Evolutionary conservation across 2,329 filamentous ascomycete species (phyloP).

Genomic region (Xylaria sp.): DNA sequence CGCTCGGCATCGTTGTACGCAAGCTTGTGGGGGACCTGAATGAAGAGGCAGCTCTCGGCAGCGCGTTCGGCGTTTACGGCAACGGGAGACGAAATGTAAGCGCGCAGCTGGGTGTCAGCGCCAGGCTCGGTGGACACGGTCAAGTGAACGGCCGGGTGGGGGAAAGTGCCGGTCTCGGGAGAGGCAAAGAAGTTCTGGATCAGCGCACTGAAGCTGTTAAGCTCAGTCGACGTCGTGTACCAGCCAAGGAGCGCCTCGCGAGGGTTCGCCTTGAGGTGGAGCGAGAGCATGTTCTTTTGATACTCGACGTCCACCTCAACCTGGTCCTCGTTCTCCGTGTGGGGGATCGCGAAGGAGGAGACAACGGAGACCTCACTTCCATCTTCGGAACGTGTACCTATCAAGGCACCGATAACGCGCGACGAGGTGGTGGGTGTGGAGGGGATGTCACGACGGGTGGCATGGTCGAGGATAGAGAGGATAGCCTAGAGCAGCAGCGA

Average conservation of each 20-base stretch:
- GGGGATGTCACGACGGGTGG: constrained; percentile 72
- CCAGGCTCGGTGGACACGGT: constrained; percentile 89
- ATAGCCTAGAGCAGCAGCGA: constrained; percentile 45
- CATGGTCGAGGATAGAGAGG: constrained; percentile 85
- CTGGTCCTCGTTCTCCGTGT: constrained; percentile 97
- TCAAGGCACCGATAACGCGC: constrained; percentile 91
- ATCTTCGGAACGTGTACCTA: constrained; percentile 91
- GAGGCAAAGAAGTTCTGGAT: constrained; percentile 99
- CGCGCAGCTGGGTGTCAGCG: constrained; percentile 80
- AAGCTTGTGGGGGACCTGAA: constrained; percentile 93
- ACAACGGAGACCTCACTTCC: constrained; percentile 94
- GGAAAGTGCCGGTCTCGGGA: constrained; percentile 94
- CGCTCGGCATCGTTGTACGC: constrained; percentile 69
- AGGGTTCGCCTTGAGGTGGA: constrained; percentile 90
- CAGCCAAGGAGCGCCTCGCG: constrained; percentile 93
- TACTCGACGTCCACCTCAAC: constrained; percentile 99
- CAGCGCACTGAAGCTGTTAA: constrained; percentile 96
- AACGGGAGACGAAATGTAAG: constrained; percentile 93
- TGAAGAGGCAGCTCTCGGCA: constrained; percentile 93
- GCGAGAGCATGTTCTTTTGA: constrained; percentile 96
- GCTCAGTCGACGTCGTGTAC: constrained; percentile 95
- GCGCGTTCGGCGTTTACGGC: constrained; percentile 92
- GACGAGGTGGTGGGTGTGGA: constrained; percentile 68
- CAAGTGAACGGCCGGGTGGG: constrained; percentile 94
- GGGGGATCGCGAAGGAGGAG: constrained; percentile 94